A percentile compares a stretch with the other conserved stretches of the same genome.
phyloP scores from a whole-genome alignment of 1,139 yeast genomes.

The Trichomonascaceae sp. region DNA sequence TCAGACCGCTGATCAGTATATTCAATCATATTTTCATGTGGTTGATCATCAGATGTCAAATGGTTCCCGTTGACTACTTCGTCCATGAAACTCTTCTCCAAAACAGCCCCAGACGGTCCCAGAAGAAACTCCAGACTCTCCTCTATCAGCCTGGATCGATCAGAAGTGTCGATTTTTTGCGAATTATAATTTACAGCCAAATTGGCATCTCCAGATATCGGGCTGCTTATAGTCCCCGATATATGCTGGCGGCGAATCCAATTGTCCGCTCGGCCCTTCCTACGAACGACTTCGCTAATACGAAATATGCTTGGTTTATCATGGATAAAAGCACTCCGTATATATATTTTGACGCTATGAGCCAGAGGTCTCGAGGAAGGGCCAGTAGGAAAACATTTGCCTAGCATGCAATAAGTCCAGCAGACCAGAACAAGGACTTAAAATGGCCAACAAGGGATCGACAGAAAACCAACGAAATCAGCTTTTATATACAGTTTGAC shows the following conservation, averaged over 20 bases:
- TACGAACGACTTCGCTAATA: neutral
- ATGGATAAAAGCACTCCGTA: neutral
- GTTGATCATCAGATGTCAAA: neutral
- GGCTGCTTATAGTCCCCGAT: neutral
- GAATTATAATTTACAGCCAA: neutral
- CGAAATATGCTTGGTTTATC: neutral
- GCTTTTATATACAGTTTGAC: neutral
- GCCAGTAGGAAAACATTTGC: neutral
- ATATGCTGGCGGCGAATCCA: neutral
- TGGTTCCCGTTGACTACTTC: conserved; percentile 1
- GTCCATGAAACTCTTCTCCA: conserved; percentile 6
- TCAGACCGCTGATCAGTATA: neutral
- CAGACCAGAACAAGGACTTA: neutral
- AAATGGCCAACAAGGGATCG: neutral
- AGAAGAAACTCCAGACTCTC: conserved; percentile 5
- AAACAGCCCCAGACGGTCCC: conserved; percentile 3
- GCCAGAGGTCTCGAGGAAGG: neutral
- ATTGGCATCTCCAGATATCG: neutral
- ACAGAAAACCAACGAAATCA: neutral
- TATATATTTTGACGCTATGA: neutral
- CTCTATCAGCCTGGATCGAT: neutral
- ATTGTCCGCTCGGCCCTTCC: neutral
- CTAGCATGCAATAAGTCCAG: neutral
- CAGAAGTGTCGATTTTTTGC: neutral
- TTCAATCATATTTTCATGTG: neutral